Evolutionary conservation across 1,284 basidiomycete species (phyloP).

Genomic region (Puccinia horiana): DNA sequence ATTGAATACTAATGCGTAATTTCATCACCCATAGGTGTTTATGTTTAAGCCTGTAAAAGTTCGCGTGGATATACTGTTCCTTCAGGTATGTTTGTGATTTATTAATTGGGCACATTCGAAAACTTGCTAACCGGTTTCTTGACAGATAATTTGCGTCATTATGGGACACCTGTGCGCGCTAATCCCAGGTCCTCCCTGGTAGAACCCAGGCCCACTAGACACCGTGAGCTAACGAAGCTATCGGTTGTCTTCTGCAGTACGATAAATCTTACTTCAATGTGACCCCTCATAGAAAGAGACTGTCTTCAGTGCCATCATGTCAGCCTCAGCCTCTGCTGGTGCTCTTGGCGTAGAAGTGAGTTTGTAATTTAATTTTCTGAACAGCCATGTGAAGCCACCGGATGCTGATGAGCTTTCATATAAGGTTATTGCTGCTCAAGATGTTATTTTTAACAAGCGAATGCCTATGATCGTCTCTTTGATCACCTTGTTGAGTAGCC

Average conservation of each 20-base stretch:
- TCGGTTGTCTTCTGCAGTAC: neutral
- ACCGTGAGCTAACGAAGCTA: neutral
- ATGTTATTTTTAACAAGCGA: conserved; percentile 25
- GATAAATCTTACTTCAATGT: neutral
- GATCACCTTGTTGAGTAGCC: conserved; percentile 28
- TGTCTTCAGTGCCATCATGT: conserved; percentile 36
- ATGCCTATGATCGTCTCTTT: neutral
- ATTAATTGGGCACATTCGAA: neutral
- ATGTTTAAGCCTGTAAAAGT: conserved; percentile 37
- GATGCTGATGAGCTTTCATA: neutral
- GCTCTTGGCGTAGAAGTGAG: conserved; percentile 35
- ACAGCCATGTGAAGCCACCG: no score
- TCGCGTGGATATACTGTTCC: conserved; percentile 15
- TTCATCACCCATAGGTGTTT: conserved; percentile 11
- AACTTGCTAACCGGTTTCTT: neutral
- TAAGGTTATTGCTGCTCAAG: conserved; percentile 40
- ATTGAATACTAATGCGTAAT: neutral
- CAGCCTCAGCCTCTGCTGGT: conserved; percentile 31
- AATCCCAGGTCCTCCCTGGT: conserved; percentile 43
- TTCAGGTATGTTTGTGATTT: conserved; percentile 12
- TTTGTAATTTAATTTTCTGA: neutral
- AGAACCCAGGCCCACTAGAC: conserved; percentile 27
- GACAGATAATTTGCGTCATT: conserved; percentile 23
- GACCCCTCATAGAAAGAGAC: conserved; percentile 32
- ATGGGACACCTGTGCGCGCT: conserved; percentile 14